Base-by-base conservation (phyloP, 2,329 filamentous ascomycete species). In the Bipolaris zeicola region DNA sequence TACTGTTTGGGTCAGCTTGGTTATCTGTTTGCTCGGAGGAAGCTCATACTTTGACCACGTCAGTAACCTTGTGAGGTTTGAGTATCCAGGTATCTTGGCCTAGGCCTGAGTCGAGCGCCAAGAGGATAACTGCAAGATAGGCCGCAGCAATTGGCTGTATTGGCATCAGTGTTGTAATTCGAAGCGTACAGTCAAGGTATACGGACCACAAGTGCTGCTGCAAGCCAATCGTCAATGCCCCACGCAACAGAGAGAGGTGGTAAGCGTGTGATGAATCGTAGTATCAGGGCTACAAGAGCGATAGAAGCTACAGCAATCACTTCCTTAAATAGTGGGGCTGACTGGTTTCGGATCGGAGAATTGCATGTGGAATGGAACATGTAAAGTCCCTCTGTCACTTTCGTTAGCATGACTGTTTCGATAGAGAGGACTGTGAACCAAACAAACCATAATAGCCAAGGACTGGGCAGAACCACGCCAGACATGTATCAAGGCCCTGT, bases 381-480 rank as follows among this genome's bases (percentile, higher is more conserved):
- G 18, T 18, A 46, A 14, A 20, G 26, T 7, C 43, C 43, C 6
- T 46, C 43, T 46, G 14, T 14, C 18, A 13, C 42, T 18, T 33
- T 11, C 5, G 26, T 45, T 14, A 45, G 13, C n/a, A 45, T 13
- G 7, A 11, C 7, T 22, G 4, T 3, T 11, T 39, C 4, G 5
- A 18, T 7, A 39, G n/a, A 22, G 18, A 10, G 13, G 28, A 7
- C 1, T 46, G 8, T 11, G 18, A 22, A 34, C 8, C 10, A 20
- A 13, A 46, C 43, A 7, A 34, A 46, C 43, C 43, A 14, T 46
- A 46, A n/a, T 46, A 46, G 13, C 16, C 43, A 34, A 46, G 43
- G n/a, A 46, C 43, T 8, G 43, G 28, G 13, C 43, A 46, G 20
- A 34, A 46, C 16, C 8, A 46, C 10, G 14, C 26, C 7, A 46